Conservation (phyloP, 352 stramenopile genomes). For the Pythium angustatum region DNA sequence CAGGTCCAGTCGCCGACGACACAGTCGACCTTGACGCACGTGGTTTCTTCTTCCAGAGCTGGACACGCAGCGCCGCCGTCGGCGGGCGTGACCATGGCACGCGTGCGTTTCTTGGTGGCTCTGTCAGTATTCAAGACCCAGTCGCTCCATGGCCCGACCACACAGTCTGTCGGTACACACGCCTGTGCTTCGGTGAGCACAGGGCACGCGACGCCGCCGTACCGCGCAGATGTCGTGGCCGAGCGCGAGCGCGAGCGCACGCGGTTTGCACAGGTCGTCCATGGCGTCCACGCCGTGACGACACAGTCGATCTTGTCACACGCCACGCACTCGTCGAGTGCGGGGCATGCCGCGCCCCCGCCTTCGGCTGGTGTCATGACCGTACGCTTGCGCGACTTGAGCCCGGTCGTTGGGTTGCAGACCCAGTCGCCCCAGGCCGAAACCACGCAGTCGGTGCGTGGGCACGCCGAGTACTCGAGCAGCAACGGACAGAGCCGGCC, state of each 20-base stretch:
- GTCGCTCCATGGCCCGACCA: constrained; percentile 48
- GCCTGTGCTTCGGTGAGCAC: constrained; percentile 42
- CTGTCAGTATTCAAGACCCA: constrained; percentile 32
- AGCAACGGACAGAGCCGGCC: constrained; percentile 36
- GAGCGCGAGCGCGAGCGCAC: constrained; percentile 1
- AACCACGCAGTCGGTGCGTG: constrained; percentile 16
- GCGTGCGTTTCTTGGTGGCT: constrained; percentile 25
- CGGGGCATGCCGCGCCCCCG: constrained; percentile 45
- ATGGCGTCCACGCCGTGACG: constrained; percentile 46
- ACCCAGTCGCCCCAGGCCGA: constrained; percentile 23
- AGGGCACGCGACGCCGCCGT: constrained; percentile 40
- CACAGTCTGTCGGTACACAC: constrained; percentile 55
- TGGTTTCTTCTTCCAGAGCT: constrained; percentile 33
- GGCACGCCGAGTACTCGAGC: constrained; percentile 26
- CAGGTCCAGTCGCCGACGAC: constrained; percentile 43
- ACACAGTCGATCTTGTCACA: constrained; percentile 52
- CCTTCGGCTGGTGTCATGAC: constrained; percentile 38
- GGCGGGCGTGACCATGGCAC: constrained; percentile 32
- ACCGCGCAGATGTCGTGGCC: too few relatives aligned
- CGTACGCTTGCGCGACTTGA: constrained; percentile 32
- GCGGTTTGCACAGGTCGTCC: constrained; percentile 50
- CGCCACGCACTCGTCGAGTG: constrained; percentile 36
- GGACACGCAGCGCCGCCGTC: constrained; percentile 48
- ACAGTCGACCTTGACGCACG: constrained; percentile 48
- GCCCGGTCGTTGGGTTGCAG: constrained; percentile 16